phyloP scores from a whole-genome alignment of 768 basidiomycete species.

The Udeniomyces megalosporus region DNA sequence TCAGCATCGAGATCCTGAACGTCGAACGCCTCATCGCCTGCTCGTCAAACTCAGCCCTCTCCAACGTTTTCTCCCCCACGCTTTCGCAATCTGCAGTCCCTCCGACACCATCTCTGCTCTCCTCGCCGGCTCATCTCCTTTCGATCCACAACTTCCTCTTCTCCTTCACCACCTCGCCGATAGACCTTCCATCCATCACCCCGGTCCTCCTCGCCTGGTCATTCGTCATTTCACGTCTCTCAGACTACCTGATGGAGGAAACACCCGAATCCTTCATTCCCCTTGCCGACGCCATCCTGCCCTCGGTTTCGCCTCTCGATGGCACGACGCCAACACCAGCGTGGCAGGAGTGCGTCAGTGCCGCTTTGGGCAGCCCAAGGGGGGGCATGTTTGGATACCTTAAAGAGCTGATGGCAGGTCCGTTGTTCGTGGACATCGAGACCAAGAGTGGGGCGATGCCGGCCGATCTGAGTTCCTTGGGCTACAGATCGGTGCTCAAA shows the following conservation, averaged over 20 bases:
- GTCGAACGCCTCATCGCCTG: constrained; percentile 41
- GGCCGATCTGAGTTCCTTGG: constrained; percentile 59
- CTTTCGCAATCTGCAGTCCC: constrained; percentile 35
- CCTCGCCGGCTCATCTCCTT: not conserved
- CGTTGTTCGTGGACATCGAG: not conserved
- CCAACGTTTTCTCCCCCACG: constrained; percentile 38
- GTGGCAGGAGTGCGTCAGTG: not conserved
- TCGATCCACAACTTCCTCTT: constrained; percentile 50
- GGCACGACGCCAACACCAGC: not conserved
- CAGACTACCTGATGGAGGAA: constrained; percentile 31
- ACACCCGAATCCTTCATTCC: constrained; percentile 18
- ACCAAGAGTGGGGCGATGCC: constrained; percentile 40
- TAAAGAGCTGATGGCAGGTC: not conserved
- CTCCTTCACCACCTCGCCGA: constrained; percentile 29
- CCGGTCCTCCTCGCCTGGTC: constrained; percentile 71
- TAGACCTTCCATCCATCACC: constrained; percentile 45
- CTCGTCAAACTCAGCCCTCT: constrained; percentile 36
- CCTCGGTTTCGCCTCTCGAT: not conserved
- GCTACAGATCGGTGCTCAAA: constrained; percentile 68
- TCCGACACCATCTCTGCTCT: not conserved
- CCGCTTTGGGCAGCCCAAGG: not conserved
- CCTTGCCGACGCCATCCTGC: constrained; percentile 16
- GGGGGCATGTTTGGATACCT: not conserved
- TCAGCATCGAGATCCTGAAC: constrained; percentile 52
- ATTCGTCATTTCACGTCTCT: constrained; percentile 54